Base-by-base conservation (phyloP, 208 protist species). In the Crithidia brevicula region DNA sequence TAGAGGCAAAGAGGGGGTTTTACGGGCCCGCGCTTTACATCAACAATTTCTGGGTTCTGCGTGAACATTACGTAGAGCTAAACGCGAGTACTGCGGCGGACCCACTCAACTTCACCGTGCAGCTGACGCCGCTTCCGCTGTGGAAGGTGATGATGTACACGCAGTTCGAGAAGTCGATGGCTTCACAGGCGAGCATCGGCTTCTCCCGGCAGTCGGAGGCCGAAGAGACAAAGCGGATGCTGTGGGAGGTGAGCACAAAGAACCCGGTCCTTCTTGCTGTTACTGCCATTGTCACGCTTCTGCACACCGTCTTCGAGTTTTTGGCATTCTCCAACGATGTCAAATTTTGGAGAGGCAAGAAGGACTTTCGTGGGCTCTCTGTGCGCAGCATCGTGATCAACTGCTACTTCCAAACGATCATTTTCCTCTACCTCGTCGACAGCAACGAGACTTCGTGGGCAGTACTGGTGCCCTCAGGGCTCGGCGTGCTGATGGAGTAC, bases 311-410 rank as follows among this genome's bases (percentile, higher is more conserved):
- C 8, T 99, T 99, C 69, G 98, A 99, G 79, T 98, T 98, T 65
- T 77, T 99, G n/a, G 98, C 99, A 6, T 99, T 99, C 77, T 98
- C 99, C 52, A 98, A 99, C 76, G 97, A 97, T 72, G 81, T 96
- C 25, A 81, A 84, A 54, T 97, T 96, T 67, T 97, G 93, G 91
- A 71, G 78, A 23, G 74, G 77, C 31, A 83, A 89, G 23, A 98
- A 99, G 67, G 86, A 96, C 52, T 96, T 99, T 81, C 93, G 93
- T 20, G 99, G 99, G 5, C 73, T 99, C 0, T 99, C 98, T 5
- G 75, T 99, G 7, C 85, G 96, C 20, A 98, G 92, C 6, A 85
- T 99, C 45, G 82, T 97, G 38, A 91, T 98, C 45, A 98, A 98
- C 77, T 83, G 86, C 51, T 84, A 96, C 63, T 98, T 89, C 49